Conservation (phyloP, 192 early-diverging fungal species). For the Lunasporangiospora selenospora region DNA sequence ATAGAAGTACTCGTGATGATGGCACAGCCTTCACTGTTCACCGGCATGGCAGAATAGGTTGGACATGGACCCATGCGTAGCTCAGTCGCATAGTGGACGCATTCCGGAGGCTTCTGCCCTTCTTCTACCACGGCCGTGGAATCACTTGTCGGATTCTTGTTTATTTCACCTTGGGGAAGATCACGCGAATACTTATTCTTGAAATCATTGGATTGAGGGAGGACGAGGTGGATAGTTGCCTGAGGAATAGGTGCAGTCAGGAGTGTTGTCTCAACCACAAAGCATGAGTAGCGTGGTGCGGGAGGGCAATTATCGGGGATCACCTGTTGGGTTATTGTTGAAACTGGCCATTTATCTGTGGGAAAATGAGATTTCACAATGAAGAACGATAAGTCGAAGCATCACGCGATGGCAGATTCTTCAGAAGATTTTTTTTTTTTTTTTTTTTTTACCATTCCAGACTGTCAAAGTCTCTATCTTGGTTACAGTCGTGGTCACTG, state of each 20-base stretch:
- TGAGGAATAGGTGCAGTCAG: not conserved
- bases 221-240: slow-evolving; percentile 12
- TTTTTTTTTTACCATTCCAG: slow-evolving; percentile 12
- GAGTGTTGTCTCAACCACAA: slow-evolving; percentile 2
- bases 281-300: slow-evolving; percentile 16
- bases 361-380: too few species aligned
- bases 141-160: too few species aligned
- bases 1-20: slow-evolving; percentile 9
- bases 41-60: not conserved
- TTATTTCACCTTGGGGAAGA: too few species aligned
- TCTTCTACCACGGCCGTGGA: too few species aligned
- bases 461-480: slow-evolving; percentile 8
- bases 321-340: not conserved
- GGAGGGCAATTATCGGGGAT: slow-evolving; percentile 11
- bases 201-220: too few species aligned
- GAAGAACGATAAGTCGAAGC: too few species aligned
- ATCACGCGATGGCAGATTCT: too few species aligned
- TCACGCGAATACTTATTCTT: too few species aligned
- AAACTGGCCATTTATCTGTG: slow-evolving; percentile 11
- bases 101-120: too few species aligned
- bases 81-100: not conserved
- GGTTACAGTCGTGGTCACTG: slow-evolving; percentile 11
- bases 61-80: slow-evolving; percentile 5
- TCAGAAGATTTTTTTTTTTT: too few species aligned
- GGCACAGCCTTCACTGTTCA: slow-evolving; percentile 12